Evolutionary conservation across 106 monocot genomes (phyloP), one percentile per base, ranked within the genome.

Genomic region (Xerophyta viscosa): DNA sequence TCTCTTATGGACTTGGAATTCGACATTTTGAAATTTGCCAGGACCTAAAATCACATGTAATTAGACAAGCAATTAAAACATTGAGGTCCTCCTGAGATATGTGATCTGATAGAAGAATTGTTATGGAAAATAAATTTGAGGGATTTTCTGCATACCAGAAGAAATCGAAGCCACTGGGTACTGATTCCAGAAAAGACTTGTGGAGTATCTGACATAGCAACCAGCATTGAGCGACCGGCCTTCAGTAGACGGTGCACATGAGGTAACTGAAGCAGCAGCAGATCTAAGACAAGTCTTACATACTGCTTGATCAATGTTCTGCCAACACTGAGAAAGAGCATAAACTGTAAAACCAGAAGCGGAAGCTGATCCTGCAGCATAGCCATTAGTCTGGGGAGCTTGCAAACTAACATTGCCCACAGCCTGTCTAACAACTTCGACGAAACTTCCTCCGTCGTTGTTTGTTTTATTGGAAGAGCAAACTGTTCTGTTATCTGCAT

Each of bases 241-340:
- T 52, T 82, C 76, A 14, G 23, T 51, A 1, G 72, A 67, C 1
- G 82, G 82, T 7, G 60, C 39, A 41, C 82, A 82, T n/a, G 30
- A 46, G 14, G 65, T 36, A 41, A 76, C 50, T 4, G 76, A 64
- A 8, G 64, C 52, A 48, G 72, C 47, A 5, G 77, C 76, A 36
- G 64, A 49, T 46, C 47, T 27, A 37, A 82, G 66, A 41, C 82
- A 82, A 27, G 72, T 51, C 29, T 30, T 53, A 39, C 82, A 82
- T 0, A 43, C 54, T 13, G 54, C 18, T 21, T 46, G 48, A 46
- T 61, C 60, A 64, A 82, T 52, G 39, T 66, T 77, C 72, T 77
- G 44, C 82, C 82, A 82, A 39, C 77, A 82, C 22, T 77, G 82
- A 29, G 72, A 67, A 31, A 82, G 68, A 41, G 44, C 77, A 64